Conservation (phyloP, 148 eudicot genomes). For the Oxyria digyna region DNA sequence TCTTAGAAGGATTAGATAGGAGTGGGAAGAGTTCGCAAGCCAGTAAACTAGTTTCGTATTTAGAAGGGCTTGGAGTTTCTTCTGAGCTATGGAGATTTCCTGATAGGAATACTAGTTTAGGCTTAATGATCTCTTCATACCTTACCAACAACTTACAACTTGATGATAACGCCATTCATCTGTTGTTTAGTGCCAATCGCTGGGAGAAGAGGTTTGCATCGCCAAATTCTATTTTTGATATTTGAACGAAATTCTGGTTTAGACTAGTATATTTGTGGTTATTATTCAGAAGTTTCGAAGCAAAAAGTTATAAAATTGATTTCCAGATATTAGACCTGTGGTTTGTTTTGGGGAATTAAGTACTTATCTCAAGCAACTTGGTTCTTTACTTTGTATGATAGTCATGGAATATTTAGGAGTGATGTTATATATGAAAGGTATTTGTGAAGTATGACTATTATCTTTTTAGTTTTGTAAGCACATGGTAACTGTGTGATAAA, state of each 20-base stretch:
- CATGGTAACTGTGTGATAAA: not conserved
- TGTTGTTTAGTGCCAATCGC: constrained; percentile 86
- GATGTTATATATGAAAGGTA: too few species aligned
- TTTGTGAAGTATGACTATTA: too few species aligned
- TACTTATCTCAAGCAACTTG: not conserved
- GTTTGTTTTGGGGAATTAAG: not conserved
- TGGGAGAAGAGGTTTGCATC: constrained; percentile 86
- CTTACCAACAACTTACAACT: constrained; percentile 65
- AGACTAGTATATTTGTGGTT: not conserved
- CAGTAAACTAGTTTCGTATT: constrained; percentile 32
- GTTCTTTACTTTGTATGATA: not conserved
- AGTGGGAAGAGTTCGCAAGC: constrained; percentile 91
- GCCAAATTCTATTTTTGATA: not conserved
- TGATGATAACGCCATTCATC: constrained; percentile 81
- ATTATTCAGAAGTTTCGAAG: not conserved
- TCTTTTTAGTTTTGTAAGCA: not conserved
- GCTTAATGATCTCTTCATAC: constrained; percentile 82
- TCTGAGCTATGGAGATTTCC: constrained; percentile 89
- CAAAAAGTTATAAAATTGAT: not conserved
- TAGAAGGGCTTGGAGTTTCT: constrained; percentile 45
- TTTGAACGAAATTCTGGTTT: not conserved
- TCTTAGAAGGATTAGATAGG: constrained; percentile 89
- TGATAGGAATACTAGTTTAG: constrained; percentile 67
- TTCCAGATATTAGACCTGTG: not conserved
- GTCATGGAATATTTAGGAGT: not conserved